A percentile compares a stretch with the other conserved stretches of the same genome.
Conservation (phyloP, 768 basidiomycete genomes). For the Floccularia luteovirens region DNA sequence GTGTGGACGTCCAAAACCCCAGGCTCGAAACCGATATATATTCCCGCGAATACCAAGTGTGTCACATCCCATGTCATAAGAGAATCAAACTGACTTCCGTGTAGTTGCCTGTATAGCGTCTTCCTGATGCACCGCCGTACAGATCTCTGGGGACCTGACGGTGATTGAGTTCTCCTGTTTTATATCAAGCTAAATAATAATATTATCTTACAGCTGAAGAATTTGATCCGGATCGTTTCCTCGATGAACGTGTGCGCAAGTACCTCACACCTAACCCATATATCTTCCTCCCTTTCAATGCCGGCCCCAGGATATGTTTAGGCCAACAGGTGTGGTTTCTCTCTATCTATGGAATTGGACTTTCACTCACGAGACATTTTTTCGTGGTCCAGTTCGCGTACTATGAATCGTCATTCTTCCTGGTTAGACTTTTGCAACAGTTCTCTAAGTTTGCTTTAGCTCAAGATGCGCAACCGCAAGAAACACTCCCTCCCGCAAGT, state of each 20-base stretch:
- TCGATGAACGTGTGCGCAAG: constrained; percentile 39
- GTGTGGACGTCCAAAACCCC: constrained; percentile 13
- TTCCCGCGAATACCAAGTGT: constrained; percentile 6
- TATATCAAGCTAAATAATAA: background rate
- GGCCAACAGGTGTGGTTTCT: constrained; percentile 27
- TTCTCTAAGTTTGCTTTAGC: constrained; percentile 38
- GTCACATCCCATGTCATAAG: background rate
- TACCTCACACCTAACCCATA: constrained; percentile 36
- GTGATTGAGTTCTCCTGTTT: constrained; percentile 15
- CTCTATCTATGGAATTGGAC: background rate
- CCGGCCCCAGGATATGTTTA: constrained; percentile 27
- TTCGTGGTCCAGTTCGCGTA: constrained; percentile 42
- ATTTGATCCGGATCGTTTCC: constrained; percentile 52
- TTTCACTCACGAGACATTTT: background rate
- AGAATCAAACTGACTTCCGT: background rate
- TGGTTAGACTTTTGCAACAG: constrained; percentile 42
- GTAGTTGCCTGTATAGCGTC: constrained; percentile 22
- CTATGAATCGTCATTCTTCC: constrained; percentile 48
- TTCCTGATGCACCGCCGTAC: constrained; percentile 41
- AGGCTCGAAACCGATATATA: constrained; percentile 5
- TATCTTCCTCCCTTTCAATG: constrained; percentile 33
- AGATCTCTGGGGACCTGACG: constrained; percentile 49
- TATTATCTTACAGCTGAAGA: constrained; percentile 21
- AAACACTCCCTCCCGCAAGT: constrained; percentile 28
- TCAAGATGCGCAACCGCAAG: constrained; percentile 30